Evolutionary conservation across 176 grass and related monocot species (phyloP).

Genomic region (Olyra latifolia): DNA sequence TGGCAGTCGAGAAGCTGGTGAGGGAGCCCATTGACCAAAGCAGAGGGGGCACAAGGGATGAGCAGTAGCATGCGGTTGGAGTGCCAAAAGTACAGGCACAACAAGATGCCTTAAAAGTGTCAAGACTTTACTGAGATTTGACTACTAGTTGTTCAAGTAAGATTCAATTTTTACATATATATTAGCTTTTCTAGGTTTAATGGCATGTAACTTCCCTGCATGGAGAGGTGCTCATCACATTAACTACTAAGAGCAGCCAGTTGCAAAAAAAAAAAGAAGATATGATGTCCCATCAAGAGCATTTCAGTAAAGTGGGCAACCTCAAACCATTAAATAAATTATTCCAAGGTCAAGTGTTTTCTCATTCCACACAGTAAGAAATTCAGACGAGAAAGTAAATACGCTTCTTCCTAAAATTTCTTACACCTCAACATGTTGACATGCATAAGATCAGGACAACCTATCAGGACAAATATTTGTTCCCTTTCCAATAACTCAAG

Average conservation of each 20-base stretch:
- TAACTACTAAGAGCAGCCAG: no score
- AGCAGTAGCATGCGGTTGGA: no score
- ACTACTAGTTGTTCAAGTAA: background rate
- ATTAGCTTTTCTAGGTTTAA: background rate
- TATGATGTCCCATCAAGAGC: background rate
- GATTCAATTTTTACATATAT: background rate
- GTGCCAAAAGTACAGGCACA: no score
- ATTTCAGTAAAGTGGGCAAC: background rate
- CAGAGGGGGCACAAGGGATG: no score
- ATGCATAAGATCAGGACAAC: background rate
- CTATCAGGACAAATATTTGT: background rate
- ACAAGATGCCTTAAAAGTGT: no score
- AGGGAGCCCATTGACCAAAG: no score
- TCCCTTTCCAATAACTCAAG: background rate
- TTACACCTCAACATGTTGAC: background rate
- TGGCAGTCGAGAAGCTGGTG: no score
- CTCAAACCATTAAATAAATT: background rate
- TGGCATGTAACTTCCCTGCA: background rate
- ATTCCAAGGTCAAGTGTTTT: background rate
- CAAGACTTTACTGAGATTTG: background rate
- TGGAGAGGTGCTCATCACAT: background rate
- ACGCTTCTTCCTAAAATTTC: background rate
- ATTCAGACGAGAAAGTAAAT: background rate
- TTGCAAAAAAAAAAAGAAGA: background rate
- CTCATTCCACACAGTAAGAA: background rate